Evolutionary conservation across 306 rosid species (phyloP), one percentile per base, ranked within the genome.

Genomic region (Cicer bijugum): DNA sequence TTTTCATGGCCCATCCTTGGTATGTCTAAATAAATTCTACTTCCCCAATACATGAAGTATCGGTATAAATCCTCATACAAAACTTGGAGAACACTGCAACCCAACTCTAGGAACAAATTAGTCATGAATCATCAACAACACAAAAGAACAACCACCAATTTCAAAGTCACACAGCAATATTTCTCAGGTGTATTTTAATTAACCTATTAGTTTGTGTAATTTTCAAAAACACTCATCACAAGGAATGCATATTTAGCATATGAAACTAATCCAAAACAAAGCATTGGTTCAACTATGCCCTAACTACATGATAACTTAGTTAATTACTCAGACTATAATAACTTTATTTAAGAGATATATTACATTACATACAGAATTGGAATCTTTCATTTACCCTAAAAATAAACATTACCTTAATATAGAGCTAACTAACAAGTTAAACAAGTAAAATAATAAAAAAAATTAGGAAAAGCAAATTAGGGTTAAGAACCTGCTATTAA

Each of bases 401-500:
- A 2, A 50, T 20, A 50, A 50, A 6, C 56, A 50, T 50, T 6
- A 14, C 56, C 9, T n/a, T 14, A 14, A 50, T 14, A 50, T n/a
- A 50, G 14, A 50, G 56, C 56, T 14, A 12, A 52, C 20, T 64
- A 37, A 37, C 57, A 50, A 59, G 7, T 12, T 65, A 17, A 65
- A 12, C 15, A 1, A 64, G 5, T 66, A 8, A 44, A 45, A 66
- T 12, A 12, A 20, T 20, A 0, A 67, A 20, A 19, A 17, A 20
- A 67, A 67, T 20, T 47, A 45, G 20, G 6, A 45, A 65, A 67
- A 14, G 20, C 20, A 11, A 44, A 12, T 17, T 19, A 66, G 19
- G 6, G 70, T 42, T 17, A 64, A 65, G 0, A 57, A 92, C 98
- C 99, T 89, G 96, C 99, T 94, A 73, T 94, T 94, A 80, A 94